phyloP scores from a whole-genome alignment of 2,329 filamentous ascomycete genomes.

The Fusarium sulawesiense region DNA sequence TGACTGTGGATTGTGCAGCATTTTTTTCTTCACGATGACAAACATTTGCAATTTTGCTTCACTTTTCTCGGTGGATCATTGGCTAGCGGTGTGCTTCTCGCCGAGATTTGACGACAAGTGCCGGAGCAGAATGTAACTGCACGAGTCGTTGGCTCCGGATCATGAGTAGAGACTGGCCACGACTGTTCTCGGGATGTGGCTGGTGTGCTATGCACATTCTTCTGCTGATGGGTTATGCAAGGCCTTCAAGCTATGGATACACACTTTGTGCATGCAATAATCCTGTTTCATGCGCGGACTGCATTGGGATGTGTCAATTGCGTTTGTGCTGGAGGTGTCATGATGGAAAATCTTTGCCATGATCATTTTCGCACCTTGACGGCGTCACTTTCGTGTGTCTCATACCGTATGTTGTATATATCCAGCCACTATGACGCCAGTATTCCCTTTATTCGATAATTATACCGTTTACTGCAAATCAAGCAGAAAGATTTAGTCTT shows the following conservation, averaged over 20 bases:
- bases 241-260: no score
- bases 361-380: background rate
- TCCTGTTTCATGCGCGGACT: background rate
- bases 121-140: constrained; percentile 14
- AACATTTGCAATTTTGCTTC: background rate
- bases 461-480: background rate
- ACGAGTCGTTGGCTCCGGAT: constrained; percentile 18
- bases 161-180: background rate
- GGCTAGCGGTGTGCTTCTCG: background rate
- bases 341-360: background rate
- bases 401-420: fast-evolving
- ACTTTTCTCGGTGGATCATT: background rate
- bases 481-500: background rate
- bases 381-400: background rate
- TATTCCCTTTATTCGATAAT: fast-evolving
- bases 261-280: background rate
- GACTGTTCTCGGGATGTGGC: background rate
- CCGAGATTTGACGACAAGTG: constrained; percentile 4
- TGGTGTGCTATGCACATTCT: background rate
- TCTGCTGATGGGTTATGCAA: background rate
- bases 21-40: constrained; percentile 3
- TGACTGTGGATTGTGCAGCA: constrained; percentile 13
- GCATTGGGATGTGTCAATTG: background rate
- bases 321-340: background rate
- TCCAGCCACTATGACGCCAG: fast-evolving